Evolutionary conservation across 306 rosid species (phyloP).

Genomic region (Castanea sativa): DNA sequence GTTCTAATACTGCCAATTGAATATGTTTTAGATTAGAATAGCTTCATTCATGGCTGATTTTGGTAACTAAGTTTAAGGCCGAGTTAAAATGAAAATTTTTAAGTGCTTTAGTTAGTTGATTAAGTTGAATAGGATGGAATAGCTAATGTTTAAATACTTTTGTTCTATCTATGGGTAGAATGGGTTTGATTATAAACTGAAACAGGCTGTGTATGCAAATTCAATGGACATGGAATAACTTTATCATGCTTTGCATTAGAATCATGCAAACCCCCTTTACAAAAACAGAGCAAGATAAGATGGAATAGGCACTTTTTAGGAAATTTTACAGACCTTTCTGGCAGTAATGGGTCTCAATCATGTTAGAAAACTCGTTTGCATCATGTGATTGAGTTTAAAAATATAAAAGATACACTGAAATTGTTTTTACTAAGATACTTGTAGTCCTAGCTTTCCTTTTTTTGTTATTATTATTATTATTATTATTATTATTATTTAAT

Average conservation of each 20-base stretch:
- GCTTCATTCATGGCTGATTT: neutral
- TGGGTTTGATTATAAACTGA: constrained; percentile 2
- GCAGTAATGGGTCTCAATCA: neutral
- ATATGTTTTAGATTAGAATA: neutral
- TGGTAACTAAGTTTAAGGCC: too few species aligned
- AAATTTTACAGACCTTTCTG: neutral
- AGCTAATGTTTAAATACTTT: neutral
- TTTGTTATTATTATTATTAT: too few species aligned
- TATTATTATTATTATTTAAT: too few species aligned
- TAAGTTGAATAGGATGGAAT: neutral
- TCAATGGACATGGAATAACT: neutral
- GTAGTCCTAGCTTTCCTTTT: too few species aligned
- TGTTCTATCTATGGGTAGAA: neutral
- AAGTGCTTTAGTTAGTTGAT: neutral
- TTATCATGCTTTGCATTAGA: neutral
- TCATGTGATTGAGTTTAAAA: too few species aligned
- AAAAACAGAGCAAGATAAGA: neutral
- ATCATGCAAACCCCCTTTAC: neutral
- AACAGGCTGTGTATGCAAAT: neutral
- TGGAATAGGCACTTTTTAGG: neutral
- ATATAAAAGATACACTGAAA: too few species aligned
- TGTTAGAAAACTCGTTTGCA: too few species aligned
- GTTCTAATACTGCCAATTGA: neutral
- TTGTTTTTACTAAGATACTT: too few species aligned
- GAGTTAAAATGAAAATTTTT: neutral